Percentiles rank a stretch among this genome's conserved stretches.
Conservation (phyloP, 2,329 filamentous ascomycete species). For the Talaromyces sp. region DNA sequence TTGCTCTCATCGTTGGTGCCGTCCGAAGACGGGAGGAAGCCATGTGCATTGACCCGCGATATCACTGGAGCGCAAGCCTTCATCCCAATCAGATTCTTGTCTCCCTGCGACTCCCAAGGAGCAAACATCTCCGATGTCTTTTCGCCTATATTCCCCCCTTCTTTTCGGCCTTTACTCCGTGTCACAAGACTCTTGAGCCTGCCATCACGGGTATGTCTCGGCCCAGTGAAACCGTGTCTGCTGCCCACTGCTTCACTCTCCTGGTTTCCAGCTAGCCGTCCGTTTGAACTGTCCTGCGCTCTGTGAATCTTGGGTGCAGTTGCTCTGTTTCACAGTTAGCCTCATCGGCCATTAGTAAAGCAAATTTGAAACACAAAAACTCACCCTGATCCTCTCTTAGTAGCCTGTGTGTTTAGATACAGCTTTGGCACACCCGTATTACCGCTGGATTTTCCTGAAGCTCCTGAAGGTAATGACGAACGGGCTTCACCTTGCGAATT, state of each 20-base stretch:
- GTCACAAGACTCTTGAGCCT: slow-evolving; percentile 1
- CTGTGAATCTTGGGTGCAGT: not conserved
- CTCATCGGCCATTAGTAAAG: not conserved
- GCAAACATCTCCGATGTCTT: slow-evolving; percentile 17
- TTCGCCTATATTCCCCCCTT: not conserved
- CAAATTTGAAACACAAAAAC: not conserved
- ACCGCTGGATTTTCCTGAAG: not conserved
- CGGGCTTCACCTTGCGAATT: not conserved
- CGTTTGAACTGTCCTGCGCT: not conserved
- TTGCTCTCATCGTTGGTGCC: slow-evolving; percentile 19
- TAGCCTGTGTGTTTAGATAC: not conserved
- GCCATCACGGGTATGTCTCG: not conserved
- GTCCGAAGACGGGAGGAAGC: slow-evolving; percentile 25
- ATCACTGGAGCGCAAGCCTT: slow-evolving; percentile 25
- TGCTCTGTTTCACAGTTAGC: not conserved
- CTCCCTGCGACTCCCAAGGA: slow-evolving; percentile 16
- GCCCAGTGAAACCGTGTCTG: not conserved
- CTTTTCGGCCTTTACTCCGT: not conserved
- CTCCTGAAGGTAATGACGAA: not conserved
- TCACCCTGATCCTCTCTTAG: not conserved
- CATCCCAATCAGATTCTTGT: slow-evolving; percentile 15
- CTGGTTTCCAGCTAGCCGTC: not conserved
- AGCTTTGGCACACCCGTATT: not conserved
- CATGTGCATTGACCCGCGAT: slow-evolving; percentile 27
- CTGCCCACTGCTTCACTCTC: not conserved